A percentile compares a stretch with the other conserved stretches of the same genome.
These are phyloP conservation scores for Colletotrichum limetticola DNA, from an alignment of 2,329 filamentous ascomycete genomes.

Conservation along the genomic window DNA sequence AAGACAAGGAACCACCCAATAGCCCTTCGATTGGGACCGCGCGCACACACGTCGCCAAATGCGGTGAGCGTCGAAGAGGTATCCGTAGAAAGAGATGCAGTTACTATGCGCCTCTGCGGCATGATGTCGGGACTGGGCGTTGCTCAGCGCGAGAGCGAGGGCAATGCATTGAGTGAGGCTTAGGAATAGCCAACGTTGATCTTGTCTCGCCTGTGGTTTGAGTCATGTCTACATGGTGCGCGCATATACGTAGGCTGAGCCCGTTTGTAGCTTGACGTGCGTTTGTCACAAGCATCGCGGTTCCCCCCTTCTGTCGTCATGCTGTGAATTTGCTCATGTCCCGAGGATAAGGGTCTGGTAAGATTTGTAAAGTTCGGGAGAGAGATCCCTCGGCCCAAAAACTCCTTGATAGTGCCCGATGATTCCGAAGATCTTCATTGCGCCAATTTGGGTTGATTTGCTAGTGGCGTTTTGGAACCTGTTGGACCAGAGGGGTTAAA, in stretches of 20 bases:
- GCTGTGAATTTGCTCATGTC: too few species aligned
- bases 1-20: slow-evolving; percentile 12
- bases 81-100: not conserved
- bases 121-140: not conserved
- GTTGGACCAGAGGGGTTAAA: not conserved
- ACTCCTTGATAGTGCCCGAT: not conserved
- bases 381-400: not conserved
- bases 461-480: not conserved
- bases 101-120: not conserved
- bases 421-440: slow-evolving; percentile 16
- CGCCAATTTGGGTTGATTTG: not conserved
- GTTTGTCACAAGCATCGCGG: not conserved
- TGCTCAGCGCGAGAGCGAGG: not conserved
- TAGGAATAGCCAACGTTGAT: slow-evolving; percentile 1
- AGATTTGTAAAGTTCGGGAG: not conserved
- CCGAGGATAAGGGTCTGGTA: not conserved
- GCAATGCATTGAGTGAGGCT: slow-evolving; percentile 9
- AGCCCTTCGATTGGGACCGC: slow-evolving; percentile 14
- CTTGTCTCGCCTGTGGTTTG: not conserved
- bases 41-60: slow-evolving; percentile 10
- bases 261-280: not conserved
- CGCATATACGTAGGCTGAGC: slow-evolving; percentile 3
- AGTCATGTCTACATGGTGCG: slow-evolving; percentile 20
- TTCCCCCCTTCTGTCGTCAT: not conserved
- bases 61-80: slow-evolving; percentile 18